Evolutionary conservation across 2,329 filamentous ascomycete species (phyloP).

Genomic region (Aspergillus sp.): DNA sequence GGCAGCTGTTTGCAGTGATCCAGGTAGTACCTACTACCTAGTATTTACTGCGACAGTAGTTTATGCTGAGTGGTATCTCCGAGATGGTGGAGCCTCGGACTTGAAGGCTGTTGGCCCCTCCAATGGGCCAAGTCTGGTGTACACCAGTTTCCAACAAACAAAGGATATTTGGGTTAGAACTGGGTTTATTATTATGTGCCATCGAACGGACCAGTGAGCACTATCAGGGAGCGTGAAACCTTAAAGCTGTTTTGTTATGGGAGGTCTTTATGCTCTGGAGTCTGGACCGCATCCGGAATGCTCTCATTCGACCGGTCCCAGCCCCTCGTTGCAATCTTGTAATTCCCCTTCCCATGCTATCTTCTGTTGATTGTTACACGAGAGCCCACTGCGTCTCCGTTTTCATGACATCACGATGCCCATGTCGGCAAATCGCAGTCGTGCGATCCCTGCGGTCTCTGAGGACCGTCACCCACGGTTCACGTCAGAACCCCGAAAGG

Average conservation of each 20-base stretch:
- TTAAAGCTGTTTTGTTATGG: not conserved
- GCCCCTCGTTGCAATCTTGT: not conserved
- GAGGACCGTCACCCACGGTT: not conserved
- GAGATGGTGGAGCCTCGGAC: not conserved
- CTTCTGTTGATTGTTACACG: not conserved
- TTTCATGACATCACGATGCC: constrained; percentile 8
- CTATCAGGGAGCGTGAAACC: not conserved
- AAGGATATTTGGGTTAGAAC: not conserved
- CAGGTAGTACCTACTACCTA: not conserved
- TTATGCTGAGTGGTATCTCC: not conserved
- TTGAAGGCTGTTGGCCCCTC: not conserved
- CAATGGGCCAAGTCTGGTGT: not conserved
- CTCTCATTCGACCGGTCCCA: not conserved
- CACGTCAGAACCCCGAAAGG: not conserved
- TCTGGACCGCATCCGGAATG: not conserved
- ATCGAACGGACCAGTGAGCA: not conserved
- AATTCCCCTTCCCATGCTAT: not conserved
- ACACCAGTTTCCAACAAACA: not conserved
- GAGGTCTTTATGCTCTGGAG: not conserved
- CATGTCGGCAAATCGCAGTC: constrained; percentile 4
- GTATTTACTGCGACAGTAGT: not conserved
- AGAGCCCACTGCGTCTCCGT: not conserved
- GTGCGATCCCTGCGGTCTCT: not conserved
- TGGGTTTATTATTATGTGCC: not conserved
- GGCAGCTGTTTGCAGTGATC: not conserved